phyloP scores from a whole-genome alignment of 495 filamentous ascomycete species.

The Aspergillus incahuasiensis region DNA sequence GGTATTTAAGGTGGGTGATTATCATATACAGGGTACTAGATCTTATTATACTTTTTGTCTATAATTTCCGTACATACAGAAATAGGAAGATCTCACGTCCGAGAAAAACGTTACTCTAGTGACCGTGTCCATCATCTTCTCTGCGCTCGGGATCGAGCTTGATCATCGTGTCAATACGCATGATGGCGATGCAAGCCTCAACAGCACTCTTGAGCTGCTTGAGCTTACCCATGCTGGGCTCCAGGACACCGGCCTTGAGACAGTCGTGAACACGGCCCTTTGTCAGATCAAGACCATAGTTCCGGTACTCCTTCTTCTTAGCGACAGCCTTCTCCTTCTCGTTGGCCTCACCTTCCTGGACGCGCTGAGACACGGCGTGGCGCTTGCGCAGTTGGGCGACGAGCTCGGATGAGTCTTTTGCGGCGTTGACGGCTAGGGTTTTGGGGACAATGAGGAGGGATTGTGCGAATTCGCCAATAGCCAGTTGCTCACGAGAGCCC shows the following conservation, averaged over 20 bases:
- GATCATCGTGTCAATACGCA: slow-evolving; percentile 99
- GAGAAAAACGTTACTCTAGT: slow-evolving; percentile 12
- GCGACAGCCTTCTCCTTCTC: slow-evolving; percentile 83
- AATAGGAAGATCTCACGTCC: slow-evolving; percentile 10
- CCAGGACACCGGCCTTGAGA: slow-evolving; percentile 90
- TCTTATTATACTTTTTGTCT: slow-evolving; percentile 27
- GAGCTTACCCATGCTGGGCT: slow-evolving; percentile 98
- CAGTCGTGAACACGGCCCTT: slow-evolving; percentile 90
- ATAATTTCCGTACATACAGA: slow-evolving; percentile 12
- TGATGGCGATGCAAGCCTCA: slow-evolving; percentile 97
- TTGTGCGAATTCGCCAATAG: slow-evolving; percentile 95
- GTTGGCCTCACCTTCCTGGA: slow-evolving; percentile 73
- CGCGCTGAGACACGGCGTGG: slow-evolving; percentile 89
- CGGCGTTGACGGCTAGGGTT: slow-evolving; percentile 94
- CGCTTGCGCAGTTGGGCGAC: slow-evolving; percentile 92
- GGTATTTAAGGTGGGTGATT: background rate
- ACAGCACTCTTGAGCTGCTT: slow-evolving; percentile 97
- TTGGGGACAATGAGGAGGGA: slow-evolving; percentile 93
- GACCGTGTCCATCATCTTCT: slow-evolving; percentile 58
- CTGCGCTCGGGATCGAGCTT: slow-evolving; percentile 91
- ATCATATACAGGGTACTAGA: slow-evolving; percentile 4
- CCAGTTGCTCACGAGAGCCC: slow-evolving; percentile 95
- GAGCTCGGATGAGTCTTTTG: slow-evolving; percentile 91
- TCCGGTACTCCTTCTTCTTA: slow-evolving; percentile 94
- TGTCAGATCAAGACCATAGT: slow-evolving; percentile 89